These are phyloP conservation scores for Coniochaeta hoffmannii DNA, from an alignment of 2,329 filamentous ascomycete genomes.

Conservation along the genomic window DNA sequence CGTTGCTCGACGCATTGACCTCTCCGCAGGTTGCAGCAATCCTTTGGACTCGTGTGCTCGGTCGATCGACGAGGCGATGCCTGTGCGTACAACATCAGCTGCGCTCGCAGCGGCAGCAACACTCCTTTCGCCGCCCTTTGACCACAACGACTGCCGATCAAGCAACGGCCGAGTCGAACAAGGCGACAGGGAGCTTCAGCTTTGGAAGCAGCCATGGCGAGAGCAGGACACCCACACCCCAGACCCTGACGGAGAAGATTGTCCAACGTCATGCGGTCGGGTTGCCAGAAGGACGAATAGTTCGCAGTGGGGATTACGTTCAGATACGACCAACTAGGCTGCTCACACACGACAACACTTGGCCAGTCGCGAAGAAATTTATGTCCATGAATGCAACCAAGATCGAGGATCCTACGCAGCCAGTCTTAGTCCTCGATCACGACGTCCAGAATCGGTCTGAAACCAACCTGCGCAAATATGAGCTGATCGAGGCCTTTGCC, in stretches of 20 bases:
- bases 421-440: conserved; percentile 81
- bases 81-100: too few relatives aligned
- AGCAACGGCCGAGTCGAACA: too few relatives aligned
- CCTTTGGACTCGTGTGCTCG: too few relatives aligned
- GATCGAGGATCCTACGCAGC: conserved; percentile 62
- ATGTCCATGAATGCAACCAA: conserved; percentile 44
- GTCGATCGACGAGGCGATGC: too few relatives aligned
- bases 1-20: too few relatives aligned
- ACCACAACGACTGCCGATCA: too few relatives aligned
- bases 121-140: too few relatives aligned
- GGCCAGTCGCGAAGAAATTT: neutral
- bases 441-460: conserved; percentile 80
- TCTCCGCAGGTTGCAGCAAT: too few relatives aligned
- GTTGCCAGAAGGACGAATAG: neutral
- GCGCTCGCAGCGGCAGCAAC: too few relatives aligned
- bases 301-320: neutral
- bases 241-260: conserved; percentile 1
- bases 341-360: neutral
- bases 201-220: too few relatives aligned
- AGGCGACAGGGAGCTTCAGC: too few relatives aligned
- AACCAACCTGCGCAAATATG: conserved; percentile 76
- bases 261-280: neutral
- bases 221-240: too few relatives aligned
- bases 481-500: conserved; percentile 75
- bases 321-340: neutral